Evolutionary conservation across 805 yeast genomes (phyloP), one percentile per base, ranked within the genome.

Genomic region (Yarrowia sp.): DNA sequence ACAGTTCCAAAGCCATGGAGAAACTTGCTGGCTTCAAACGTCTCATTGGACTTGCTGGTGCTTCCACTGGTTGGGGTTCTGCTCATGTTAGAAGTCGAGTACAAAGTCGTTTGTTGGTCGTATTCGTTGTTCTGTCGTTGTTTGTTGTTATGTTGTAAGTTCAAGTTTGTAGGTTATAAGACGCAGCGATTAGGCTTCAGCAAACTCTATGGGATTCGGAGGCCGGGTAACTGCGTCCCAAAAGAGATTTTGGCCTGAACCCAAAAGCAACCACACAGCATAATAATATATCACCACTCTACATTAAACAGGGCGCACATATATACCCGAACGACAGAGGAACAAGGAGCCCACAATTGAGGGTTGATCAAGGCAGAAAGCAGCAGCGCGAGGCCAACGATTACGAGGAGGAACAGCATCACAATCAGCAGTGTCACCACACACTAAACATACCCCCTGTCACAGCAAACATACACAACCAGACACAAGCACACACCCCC

Each of bases 171-270:
- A 22, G 22, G 36, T 48, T n/a, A 32, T 12, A 19, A 26, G 46
- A 22, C 61, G 61, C 64, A 56, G 49, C 49, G 64, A 56, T 56
- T 56, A 56, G 64, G 64, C 64, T 56, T 56, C 12, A 42, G 22
- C 2, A 42, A 52, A 52, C 58, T 9, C 22, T 40, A 53, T n/a
- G 15, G 40, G 55, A 40, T 19, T 5, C 19, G 8, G 15, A 8
- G 59, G 59, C 45, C 45, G 59, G 59, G 59, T 53, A 53, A 53
- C 59, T 32, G 3, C 36, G 38, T 53, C 59, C 69, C 50, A 35
- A 63, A 63, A 49, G 42, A 63, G 67, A 63, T 40, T 53, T 53
- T 16, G 59, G 36, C 45, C 45, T 53, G 19, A 48, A 65, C 64
- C 50, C 64, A 65, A 49, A 53, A 53, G 43, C 59, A 38, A 40